These are phyloP conservation scores for Auricularia sp. DNA, from an alignment of 768 basidiomycete genomes.

Conservation along the genomic window DNA sequence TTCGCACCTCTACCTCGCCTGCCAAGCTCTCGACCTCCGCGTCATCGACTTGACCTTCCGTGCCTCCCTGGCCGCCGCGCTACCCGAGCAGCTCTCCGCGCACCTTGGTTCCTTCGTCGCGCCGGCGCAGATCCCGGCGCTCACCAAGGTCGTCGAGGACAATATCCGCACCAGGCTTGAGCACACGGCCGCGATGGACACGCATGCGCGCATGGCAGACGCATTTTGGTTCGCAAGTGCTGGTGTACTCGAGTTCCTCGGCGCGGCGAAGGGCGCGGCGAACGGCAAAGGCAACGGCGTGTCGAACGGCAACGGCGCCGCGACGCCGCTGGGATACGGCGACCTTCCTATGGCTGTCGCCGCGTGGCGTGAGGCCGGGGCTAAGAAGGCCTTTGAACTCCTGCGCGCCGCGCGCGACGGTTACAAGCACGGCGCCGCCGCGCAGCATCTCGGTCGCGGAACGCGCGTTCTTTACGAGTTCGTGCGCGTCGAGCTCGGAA, in stretches of 20 bases:
- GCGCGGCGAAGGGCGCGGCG: neutral
- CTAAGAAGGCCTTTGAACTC: neutral
- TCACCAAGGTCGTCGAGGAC: neutral
- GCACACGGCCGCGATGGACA: neutral
- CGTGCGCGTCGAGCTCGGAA: slow-evolving; percentile 56
- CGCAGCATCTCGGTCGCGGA: neutral
- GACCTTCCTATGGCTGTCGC: neutral
- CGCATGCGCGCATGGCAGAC: neutral
- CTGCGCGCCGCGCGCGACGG: slow-evolving; percentile 28
- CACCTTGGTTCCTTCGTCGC: neutral
- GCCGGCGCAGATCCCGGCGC: neutral
- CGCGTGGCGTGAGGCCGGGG: neutral
- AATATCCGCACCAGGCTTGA: neutral
- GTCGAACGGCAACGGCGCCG: neutral
- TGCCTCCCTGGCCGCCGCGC: slow-evolving; percentile 6
- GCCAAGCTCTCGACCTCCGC: slow-evolving; percentile 22
- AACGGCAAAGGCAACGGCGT: neutral
- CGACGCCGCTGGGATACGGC: neutral
- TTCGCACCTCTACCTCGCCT: slow-evolving; percentile 17
- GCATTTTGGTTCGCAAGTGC: neutral
- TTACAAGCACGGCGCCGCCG: slow-evolving; percentile 48
- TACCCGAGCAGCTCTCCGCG: neutral
- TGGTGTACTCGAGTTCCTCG: neutral
- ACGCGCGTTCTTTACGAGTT: slow-evolving; percentile 72
- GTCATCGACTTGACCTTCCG: slow-evolving; percentile 17